A percentile compares a stretch with the other conserved stretches of the same genome.
Evolutionary conservation across 352 stramenopile genomes (phyloP).

Genomic region (Globisporangium spinosum): DNA sequence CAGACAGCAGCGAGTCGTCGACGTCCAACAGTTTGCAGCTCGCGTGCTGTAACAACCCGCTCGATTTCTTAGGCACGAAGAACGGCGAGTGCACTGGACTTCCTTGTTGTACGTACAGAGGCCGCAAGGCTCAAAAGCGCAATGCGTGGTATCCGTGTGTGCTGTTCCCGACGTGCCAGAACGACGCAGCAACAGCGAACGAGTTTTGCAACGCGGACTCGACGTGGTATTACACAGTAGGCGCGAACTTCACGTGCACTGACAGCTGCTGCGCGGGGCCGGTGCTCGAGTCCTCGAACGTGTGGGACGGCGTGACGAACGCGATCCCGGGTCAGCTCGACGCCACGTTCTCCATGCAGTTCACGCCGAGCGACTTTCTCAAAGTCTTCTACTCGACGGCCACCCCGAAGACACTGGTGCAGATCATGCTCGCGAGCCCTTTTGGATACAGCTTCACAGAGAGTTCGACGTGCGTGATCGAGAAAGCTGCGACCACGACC

Average conservation of each 20-base stretch:
- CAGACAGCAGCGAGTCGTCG: conserved; percentile 13
- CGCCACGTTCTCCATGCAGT: conserved; percentile 65
- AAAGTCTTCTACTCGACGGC: conserved; percentile 51
- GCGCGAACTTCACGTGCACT: conserved; percentile 57
- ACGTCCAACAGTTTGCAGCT: conserved; percentile 25
- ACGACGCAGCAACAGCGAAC: conserved; percentile 53
- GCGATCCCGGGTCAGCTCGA: conserved; percentile 69
- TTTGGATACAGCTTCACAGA: conserved; percentile 61
- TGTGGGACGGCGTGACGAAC: conserved; percentile 54
- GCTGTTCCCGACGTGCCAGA: conserved; percentile 71
- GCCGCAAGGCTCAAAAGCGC: conserved; percentile 59
- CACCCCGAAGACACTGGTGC: conserved; percentile 46
- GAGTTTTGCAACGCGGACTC: conserved; percentile 51
- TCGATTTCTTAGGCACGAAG: conserved; percentile 50
- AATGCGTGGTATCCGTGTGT: conserved; percentile 82
- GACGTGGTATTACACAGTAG: conserved; percentile 51
- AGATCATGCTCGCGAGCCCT: conserved; percentile 74
- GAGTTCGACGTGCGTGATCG: conserved; percentile 39
- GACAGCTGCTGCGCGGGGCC: conserved; percentile 70
- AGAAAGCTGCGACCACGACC: conserved; percentile 18
- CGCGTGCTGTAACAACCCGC: conserved; percentile 48
- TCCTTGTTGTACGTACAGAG: conserved; percentile 70
- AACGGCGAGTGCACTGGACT: conserved; percentile 73
- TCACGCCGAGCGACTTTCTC: conserved; percentile 69
- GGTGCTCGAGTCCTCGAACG: conserved; percentile 68